Evolutionary conservation across 306 rosid genomes (phyloP), one percentile per base, ranked within the genome.

Genomic region (Macrotyloma uniflorum): DNA sequence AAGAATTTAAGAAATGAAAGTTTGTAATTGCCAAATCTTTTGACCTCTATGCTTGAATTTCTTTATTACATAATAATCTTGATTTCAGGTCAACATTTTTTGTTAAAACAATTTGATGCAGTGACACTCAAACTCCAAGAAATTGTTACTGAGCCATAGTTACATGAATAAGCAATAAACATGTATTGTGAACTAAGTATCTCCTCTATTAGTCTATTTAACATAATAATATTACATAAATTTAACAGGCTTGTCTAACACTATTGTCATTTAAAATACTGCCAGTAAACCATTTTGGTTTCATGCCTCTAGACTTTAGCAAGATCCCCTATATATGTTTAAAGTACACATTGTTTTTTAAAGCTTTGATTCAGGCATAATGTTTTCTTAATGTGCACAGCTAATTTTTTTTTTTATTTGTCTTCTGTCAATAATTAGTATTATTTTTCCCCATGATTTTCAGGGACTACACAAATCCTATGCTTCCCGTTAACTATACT

Each of bases 391-490:
- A 19, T 4, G 53, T 30, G 70, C 58, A 36, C 1, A 16, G 30
- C 35, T 63, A 28, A 53, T 54, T 53, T 74, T 74, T 46, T 45
- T 53, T 53, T 40, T 43, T 61, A 32, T 36, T 78, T 42, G 67
- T 19, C 59, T 35, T 20, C 16, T 24, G 57, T 70, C 13, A 53
- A 70, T 47, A 1, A 33, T 72, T 51, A 40, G 20, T 28, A 66
- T n/a, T 83, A 62, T 11, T 67, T 72, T 76, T 79, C 19, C 28
- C 38, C 35, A 38, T 86, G 80, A 70, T 49, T 28, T 85, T 62
- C 89, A 93, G 98, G 89, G 98, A 93, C 83, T 93, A 93, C 75
- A 93, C 98, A 70, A 93, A 93, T 85, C 98, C 98, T 6, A 88
- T 87, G 86, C 98, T 93, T 76, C 98, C 98, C 62, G 98, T 93